Conservation (phyloP, 2,329 filamentous ascomycete species). For the Elsinoe perseae region DNA sequence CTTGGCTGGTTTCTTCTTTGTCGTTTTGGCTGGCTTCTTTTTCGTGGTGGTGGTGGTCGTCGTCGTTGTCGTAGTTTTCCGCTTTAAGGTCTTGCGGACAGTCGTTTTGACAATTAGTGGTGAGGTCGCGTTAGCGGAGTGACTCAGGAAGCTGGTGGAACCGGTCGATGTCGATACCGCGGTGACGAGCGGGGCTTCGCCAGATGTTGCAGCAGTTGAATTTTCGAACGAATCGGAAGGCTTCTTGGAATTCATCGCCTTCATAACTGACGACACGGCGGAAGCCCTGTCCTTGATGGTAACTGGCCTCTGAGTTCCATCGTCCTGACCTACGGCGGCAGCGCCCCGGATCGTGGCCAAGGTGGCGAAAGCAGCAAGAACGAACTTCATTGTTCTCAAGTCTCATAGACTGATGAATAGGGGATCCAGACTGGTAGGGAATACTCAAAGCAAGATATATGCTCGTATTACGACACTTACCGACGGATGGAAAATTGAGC, state of each 20-base stretch:
- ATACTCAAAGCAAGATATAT: not conserved
- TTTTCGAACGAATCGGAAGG: not conserved
- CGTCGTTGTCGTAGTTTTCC: not conserved
- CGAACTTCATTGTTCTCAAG: not conserved
- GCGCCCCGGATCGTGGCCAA: not conserved
- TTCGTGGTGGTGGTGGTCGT: not conserved
- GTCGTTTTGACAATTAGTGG: not conserved
- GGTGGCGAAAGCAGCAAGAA: not conserved
- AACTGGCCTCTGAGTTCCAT: not conserved
- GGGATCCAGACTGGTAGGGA: not conserved
- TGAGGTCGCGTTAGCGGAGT: not conserved
- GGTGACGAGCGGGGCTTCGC: not conserved
- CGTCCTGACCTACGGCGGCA: not conserved
- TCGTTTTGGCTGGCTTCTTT: not conserved
- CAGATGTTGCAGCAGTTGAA: not conserved
- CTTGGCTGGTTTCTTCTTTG: not conserved
- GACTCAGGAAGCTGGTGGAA: not conserved
- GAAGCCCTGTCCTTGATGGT: conserved; percentile 4
- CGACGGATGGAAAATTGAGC: not conserved
- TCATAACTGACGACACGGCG: not conserved
- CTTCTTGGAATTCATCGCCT: conserved; percentile 2
- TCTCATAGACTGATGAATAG: not conserved
- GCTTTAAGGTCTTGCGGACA: not conserved
- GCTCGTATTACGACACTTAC: not conserved
- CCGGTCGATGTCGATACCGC: not conserved